Evolutionary conservation across 2,329 filamentous ascomycete species (phyloP), one percentile per base, ranked within the genome.

Genomic region (Diaporthe batatas): DNA sequence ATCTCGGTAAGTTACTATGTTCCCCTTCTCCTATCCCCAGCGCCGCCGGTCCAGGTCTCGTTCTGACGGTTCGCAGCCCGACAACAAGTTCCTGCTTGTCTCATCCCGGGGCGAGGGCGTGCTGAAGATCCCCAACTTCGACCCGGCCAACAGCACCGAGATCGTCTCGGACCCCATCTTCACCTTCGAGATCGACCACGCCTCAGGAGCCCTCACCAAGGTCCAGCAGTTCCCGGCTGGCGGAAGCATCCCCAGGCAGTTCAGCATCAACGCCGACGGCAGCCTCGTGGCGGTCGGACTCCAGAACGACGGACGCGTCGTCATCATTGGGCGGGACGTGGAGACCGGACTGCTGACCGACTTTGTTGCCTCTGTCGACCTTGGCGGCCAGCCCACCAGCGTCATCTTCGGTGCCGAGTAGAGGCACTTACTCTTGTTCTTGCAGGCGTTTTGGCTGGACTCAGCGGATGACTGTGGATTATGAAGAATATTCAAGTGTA

Each of bases 161-260:
- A 83, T 90, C 71, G 79, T 85, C 11, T 91, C 91, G 0, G 92
- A 94, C 80, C 88, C 92, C 0, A 82, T 95, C 70, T 86, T 91
- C 74, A 90, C 85, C 73, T 94, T 90, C 83, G 78, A 83, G 71
- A 87, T 94, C 76, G 81, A 90, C 76, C 73, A 78, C 1, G 75
- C 79, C 18, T 87, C 86, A n/a, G 92, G 91, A 8, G 83, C 81
- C 1, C 84, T 94, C 34, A 81, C 78, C 0, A 86, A 89, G 71
- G 79, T 89, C 3, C 87, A 92, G 76, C 84, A 90, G 36, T 86
- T 87, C n/a, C 85, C 92, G 0, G 87, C 90, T 0, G 91, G 91
- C 64, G 93, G 93, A 2, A 80, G 83, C 10, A 88, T 86, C 71
- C 93, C 93, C 0, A 87, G 93, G 29, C 91, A 92, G 53, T 92